Base-by-base conservation (phyloP, 225 moss, liverwort and hornwort species). In the Pseudoscleropodium purum region DNA sequence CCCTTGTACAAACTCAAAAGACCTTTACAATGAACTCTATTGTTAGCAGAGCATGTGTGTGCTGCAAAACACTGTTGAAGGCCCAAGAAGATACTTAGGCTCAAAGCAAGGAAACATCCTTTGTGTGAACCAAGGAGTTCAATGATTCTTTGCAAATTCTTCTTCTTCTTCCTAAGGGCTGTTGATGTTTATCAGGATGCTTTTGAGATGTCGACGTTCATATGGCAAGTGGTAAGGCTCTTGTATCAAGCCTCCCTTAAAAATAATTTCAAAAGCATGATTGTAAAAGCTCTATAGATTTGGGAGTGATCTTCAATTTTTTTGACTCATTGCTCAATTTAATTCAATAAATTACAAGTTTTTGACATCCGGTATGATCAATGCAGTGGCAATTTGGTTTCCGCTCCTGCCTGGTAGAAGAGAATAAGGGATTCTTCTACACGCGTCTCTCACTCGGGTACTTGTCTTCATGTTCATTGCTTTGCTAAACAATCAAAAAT, bases 371-470 rank as follows among this genome's bases (percentile, higher is more conserved):
- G 7, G 14, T 69, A 15, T 62, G 59, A 41, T 18, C 2, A 36
- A 60, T 87, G 90, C 93, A 96, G 96, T 96, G 97, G 96, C 92
- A 94, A 91, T 96, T 96, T 41, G 93, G 94, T 30, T 65, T 89
- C 9, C 2, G 17, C 14, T 92, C 97, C 2, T 96, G 96, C 87
- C 30, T 91, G 30, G 51, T 93, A 5, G 90, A 95, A 74, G 84
- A 90, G 17, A 90, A 93, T 41, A 94, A 93, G 84, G 85, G n/a
- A 23, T 92, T 43, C 63, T 89, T 91, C 21, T 93, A 91, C 43
- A 85, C 80, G 3, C 95, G 95, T 51, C 90, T 97, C 51, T 36
- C 62, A 10, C 69, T 95, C 0, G 95, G 93, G 95, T 93, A 91
- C 4, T 62, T 20, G 37, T 43, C 34, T 82, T 65, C 37, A 75